phyloP scores from a whole-genome alignment of 768 basidiomycete genomes.

The Suillus ampliporus region DNA sequence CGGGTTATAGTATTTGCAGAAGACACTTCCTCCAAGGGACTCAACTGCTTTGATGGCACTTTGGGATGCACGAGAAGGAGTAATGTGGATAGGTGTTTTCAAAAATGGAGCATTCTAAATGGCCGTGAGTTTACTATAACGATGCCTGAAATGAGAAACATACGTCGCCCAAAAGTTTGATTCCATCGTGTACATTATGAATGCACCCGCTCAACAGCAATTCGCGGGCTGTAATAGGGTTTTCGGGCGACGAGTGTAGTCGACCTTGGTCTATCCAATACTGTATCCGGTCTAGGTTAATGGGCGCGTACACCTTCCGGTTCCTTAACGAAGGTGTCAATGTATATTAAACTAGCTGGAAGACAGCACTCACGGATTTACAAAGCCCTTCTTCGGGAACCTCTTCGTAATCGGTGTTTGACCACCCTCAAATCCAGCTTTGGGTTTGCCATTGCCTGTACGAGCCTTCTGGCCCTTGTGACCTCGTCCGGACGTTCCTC shows the following conservation, averaged over 20 bases:
- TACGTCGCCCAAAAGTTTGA: conserved; percentile 90
- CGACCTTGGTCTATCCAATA: conserved; percentile 90
- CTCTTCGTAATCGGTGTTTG: conserved; percentile 91
- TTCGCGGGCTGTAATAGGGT: conserved; percentile 88
- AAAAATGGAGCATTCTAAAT: conserved; percentile 69
- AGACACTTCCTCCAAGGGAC: conserved; percentile 77
- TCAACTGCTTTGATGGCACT: conserved; percentile 88
- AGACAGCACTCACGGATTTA: conserved; percentile 74
- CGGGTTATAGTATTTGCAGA: conserved; percentile 91
- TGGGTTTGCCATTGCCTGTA: conserved; percentile 83
- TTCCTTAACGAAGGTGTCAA: conserved; percentile 52
- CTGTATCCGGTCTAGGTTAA: conserved; percentile 89
- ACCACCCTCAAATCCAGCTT: conserved; percentile 92
- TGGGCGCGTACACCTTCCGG: conserved; percentile 74
- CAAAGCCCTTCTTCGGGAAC: conserved; percentile 94
- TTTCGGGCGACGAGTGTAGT: conserved; percentile 73
- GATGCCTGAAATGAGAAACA: conserved; percentile 29
- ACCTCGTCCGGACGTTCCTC: conserved; percentile 92
- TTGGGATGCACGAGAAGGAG: conserved; percentile 84
- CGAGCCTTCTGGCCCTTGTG: conserved; percentile 96
- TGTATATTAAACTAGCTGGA: conserved; percentile 3
- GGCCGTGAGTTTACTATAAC: conserved; percentile 8
- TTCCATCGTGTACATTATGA: conserved; percentile 87
- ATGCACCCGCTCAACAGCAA: conserved; percentile 86
- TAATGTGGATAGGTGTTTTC: conserved; percentile 76